phyloP scores from a whole-genome alignment of 164 flowering plant genomes.

The Cinnamomum micranthum region DNA sequence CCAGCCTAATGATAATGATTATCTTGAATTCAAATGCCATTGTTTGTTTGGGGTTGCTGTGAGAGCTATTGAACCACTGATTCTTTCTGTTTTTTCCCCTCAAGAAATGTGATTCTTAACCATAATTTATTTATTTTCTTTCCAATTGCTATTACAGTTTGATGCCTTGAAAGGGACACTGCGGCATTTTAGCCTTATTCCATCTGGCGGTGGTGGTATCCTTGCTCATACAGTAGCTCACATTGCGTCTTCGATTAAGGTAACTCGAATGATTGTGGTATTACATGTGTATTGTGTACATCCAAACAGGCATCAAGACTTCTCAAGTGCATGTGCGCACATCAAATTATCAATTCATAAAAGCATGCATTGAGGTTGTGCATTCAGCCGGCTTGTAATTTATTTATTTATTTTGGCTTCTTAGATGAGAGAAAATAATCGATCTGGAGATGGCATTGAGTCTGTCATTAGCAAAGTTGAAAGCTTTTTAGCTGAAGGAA shows the following conservation, averaged over 20 bases:
- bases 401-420: not conserved
- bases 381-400: not conserved
- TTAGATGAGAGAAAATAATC: conserved; percentile 63
- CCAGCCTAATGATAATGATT: not conserved
- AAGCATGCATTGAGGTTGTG: too few species aligned
- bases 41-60: not conserved
- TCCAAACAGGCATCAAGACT: not conserved
- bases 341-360: too few species aligned
- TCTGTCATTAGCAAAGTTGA: conserved; percentile 71
- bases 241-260: conserved; percentile 81
- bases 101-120: not conserved
- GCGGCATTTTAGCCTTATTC: conserved; percentile 81
- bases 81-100: not conserved
- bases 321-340: not conserved
- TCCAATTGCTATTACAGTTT: conserved; percentile 49
- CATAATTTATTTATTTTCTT: not conserved
- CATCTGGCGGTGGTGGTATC: conserved; percentile 91
- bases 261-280: conserved; percentile 13
- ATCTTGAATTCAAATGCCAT: not conserved
- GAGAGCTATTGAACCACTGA: not conserved
- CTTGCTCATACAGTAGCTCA: conserved; percentile 83
- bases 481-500: conserved; percentile 69
- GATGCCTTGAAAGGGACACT: conserved; percentile 64
- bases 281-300: not conserved
- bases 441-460: conserved; percentile 77